phyloP scores from a whole-genome alignment of 176 grass and related monocot genomes.

The Areca catechu region DNA sequence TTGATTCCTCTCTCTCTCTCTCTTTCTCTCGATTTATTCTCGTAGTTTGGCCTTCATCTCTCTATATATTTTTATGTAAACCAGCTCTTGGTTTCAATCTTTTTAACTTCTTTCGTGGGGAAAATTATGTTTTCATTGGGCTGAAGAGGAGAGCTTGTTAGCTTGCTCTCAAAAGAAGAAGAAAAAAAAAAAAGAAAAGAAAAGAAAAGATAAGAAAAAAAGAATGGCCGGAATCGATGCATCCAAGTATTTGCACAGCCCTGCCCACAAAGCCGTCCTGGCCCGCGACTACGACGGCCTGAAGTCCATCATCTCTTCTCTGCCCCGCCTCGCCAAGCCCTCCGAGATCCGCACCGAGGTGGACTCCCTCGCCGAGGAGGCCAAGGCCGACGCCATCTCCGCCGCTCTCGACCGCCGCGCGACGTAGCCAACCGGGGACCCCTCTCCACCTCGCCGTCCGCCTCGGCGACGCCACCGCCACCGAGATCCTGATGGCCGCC shows the following conservation, averaged over 20 bases:
- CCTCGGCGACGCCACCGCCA: background rate
- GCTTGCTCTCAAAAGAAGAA: too few relatives aligned
- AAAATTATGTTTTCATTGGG: too few relatives aligned
- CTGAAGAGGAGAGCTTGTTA: background rate
- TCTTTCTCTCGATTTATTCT: too few relatives aligned
- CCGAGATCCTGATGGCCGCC: background rate
- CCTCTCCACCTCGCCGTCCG: constrained; percentile 8
- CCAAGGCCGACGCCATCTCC: constrained; percentile 1
- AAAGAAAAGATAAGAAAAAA: background rate
- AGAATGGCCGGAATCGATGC: background rate
- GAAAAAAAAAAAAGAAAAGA: background rate
- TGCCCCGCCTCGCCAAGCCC: constrained; percentile 1
- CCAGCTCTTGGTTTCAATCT: too few relatives aligned
- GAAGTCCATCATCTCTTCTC: background rate
- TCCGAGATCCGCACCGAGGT: background rate
- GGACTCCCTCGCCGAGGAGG: background rate
- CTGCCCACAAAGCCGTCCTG: background rate
- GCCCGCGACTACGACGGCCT: background rate
- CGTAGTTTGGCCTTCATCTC: too few relatives aligned
- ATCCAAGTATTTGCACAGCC: constrained; percentile 3
- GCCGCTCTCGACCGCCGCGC: constrained; percentile 12
- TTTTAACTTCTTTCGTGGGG: too few relatives aligned
- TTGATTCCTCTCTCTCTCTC: too few relatives aligned
- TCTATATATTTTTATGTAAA: too few relatives aligned
- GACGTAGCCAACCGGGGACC: constrained; percentile 8